A percentile compares a stretch with the other conserved stretches of the same genome.
phyloP scores from a whole-genome alignment of 495 filamentous ascomycete species.

The Massariosphaeria phaeospora region DNA sequence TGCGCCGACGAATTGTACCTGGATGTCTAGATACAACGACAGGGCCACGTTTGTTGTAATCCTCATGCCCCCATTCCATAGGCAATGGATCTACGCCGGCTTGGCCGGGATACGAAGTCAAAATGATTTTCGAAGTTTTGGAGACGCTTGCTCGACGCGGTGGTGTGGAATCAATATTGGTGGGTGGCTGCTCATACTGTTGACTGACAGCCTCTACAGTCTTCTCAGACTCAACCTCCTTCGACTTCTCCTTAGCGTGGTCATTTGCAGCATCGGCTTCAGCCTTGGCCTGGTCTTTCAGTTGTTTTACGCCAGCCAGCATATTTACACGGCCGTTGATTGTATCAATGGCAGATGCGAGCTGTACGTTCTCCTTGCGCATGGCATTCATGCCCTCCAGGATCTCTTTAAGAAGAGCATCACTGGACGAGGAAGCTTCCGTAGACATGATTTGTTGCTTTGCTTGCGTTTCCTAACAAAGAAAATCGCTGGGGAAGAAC shows the following conservation, averaged over 20 bases:
- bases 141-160: slow-evolving; percentile 31
- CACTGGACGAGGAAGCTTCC: slow-evolving; percentile 18
- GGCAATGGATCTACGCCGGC: slow-evolving; percentile 85
- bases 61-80: slow-evolving; percentile 80
- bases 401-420: slow-evolving; percentile 48
- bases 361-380: slow-evolving; percentile 52
- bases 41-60: slow-evolving; percentile 71
- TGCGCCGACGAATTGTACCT: slow-evolving; percentile 75
- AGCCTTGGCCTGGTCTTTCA: slow-evolving; percentile 44
- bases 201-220: slow-evolving; percentile 27
- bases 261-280: slow-evolving; percentile 33
- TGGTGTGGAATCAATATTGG: slow-evolving; percentile 17
- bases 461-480: slow-evolving; percentile 19
- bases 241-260: slow-evolving; percentile 8
- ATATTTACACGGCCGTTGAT: slow-evolving; percentile 63
- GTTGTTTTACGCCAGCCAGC: slow-evolving; percentile 53
- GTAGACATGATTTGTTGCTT: slow-evolving; percentile 22
- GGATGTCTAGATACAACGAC: slow-evolving; percentile 80
- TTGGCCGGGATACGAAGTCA: slow-evolving; percentile 91
- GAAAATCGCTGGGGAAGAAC: background rate
- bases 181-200: slow-evolving; percentile 29
- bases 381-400: slow-evolving; percentile 50
- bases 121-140: slow-evolving; percentile 61
- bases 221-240: slow-evolving; percentile 24
- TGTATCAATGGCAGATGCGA: slow-evolving; percentile 58